Percentiles rank a stretch among this genome's conserved stretches.
These are phyloP conservation scores for Corynascus novoguineensis DNA, from an alignment of 495 filamentous ascomycete genomes.

Conservation along the genomic window DNA sequence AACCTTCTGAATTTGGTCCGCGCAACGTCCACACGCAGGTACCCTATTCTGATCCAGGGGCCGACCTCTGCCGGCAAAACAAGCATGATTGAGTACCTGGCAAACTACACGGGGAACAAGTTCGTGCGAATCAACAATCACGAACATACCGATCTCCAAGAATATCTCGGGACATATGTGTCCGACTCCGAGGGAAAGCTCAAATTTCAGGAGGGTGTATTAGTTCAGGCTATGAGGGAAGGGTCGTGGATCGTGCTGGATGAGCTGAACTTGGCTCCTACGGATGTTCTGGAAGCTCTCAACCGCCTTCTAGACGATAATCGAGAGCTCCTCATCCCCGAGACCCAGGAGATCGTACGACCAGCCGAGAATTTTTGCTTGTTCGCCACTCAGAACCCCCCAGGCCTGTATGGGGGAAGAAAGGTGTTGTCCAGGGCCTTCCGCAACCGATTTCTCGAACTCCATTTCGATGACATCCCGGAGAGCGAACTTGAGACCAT, in stretches of 20 bases:
- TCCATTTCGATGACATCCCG: constrained; percentile 98
- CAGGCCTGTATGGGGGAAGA: constrained; percentile 89
- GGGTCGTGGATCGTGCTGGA: constrained; percentile 98
- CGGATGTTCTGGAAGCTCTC: constrained; percentile 90
- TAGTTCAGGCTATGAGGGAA: constrained; percentile 85
- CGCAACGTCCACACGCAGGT: constrained; percentile 83
- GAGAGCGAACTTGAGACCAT: constrained; percentile 93
- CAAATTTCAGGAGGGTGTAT: constrained; percentile 85
- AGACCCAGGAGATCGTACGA: constrained; percentile 88
- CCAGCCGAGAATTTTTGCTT: constrained; percentile 95
- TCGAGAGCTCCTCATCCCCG: constrained; percentile 91
- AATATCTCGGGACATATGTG: constrained; percentile 92
- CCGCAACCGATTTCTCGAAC: constrained; percentile 90
- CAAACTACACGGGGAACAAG: constrained; percentile 89
- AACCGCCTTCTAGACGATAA: constrained; percentile 97
- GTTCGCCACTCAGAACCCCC: constrained; percentile 98
- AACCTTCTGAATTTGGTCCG: constrained; percentile 92
- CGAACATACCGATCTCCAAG: constrained; percentile 96
- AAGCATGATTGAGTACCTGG: constrained; percentile 97
- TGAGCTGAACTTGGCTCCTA: constrained; percentile 92
- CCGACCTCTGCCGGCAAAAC: constrained; percentile 97
- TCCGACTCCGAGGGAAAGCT: constrained; percentile 79
- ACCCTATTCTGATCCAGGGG: constrained; percentile 93
- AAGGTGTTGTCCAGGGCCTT: constrained; percentile 92
- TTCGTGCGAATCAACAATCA: constrained; percentile 99